Conservation (phyloP, 2,329 filamentous ascomycete genomes). For the Nemania sp. region DNA sequence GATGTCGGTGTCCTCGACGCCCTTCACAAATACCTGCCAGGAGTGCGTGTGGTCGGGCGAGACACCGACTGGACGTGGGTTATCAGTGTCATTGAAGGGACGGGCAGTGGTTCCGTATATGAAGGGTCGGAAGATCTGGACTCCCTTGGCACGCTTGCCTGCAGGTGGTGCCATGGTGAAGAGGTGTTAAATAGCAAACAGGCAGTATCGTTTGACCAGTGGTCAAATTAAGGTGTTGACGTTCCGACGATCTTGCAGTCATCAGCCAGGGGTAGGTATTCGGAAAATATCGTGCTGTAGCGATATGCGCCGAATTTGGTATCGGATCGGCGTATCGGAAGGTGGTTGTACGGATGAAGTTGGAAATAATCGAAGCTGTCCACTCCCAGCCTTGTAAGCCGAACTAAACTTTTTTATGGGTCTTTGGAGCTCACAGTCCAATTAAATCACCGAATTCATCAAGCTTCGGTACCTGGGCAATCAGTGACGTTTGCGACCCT, state of each 20-base stretch:
- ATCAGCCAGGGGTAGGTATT: too few relatives aligned
- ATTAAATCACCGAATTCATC: not conserved
- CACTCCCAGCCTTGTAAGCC: not conserved
- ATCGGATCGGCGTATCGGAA: too few relatives aligned
- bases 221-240: too few relatives aligned
- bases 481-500: not conserved
- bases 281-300: too few relatives aligned
- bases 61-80: constrained; percentile 74
- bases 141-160: constrained; percentile 67
- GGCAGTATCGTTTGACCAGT: too few relatives aligned
- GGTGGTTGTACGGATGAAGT: too few relatives aligned
- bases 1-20: constrained; percentile 85
- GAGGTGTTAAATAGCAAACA: too few relatives aligned
- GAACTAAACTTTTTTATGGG: constrained; percentile 20
- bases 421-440: not conserved
- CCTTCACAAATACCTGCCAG: constrained; percentile 93
- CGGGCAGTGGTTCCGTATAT: constrained; percentile 80
- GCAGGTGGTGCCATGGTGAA: constrained; percentile 61
- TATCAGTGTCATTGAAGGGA: constrained; percentile 75
- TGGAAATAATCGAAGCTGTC: not conserved
- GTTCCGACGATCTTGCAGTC: too few relatives aligned
- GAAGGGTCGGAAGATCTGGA: constrained; percentile 66
- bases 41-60: constrained; percentile 94
- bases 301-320: too few relatives aligned
- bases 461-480: not conserved